Conservation (phyloP, 2,329 filamentous ascomycete genomes). For the Stemphylium lycopersici region DNA sequence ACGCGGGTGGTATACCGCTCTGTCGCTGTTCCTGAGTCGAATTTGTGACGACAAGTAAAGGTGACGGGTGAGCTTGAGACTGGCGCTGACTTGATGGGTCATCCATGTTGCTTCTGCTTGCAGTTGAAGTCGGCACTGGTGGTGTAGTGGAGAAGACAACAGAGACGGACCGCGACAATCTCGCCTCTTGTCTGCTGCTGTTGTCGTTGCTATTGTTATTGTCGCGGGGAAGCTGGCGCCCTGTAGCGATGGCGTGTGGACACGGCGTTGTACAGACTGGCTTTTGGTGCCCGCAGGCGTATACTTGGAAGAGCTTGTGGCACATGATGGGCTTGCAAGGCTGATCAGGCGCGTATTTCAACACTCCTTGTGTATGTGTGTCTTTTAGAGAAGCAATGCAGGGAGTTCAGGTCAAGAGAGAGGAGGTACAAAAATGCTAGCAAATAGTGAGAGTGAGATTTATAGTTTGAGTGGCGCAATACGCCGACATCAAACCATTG, state of each 20-base stretch:
- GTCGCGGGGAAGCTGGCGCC: background rate
- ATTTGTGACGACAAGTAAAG: background rate
- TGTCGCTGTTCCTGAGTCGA: background rate
- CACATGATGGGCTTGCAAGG: slow-evolving; percentile 25
- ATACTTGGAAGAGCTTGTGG: slow-evolving; percentile 32
- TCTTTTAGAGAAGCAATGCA: background rate
- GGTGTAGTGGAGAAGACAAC: slow-evolving; percentile 11
- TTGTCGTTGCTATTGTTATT: too few relatives aligned
- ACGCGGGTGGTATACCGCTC: slow-evolving; percentile 1
- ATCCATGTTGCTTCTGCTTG: background rate
- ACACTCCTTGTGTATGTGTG: background rate
- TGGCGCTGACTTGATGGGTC: background rate
- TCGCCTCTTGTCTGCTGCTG: background rate
- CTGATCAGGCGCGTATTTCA: background rate
- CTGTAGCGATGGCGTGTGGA: slow-evolving; percentile 16
- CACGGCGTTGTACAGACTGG: slow-evolving; percentile 38
- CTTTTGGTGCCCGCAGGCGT: slow-evolving; percentile 34
- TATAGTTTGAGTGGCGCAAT: background rate
- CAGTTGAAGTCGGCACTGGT: background rate
- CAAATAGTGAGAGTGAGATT: too few relatives aligned
- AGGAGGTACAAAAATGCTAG: background rate
- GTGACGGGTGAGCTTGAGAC: background rate
- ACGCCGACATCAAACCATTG: background rate
- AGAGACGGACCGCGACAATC: slow-evolving; percentile 14
- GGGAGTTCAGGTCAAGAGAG: too few relatives aligned